Conservation (phyloP, 768 basidiomycete species). For the Leccinum sublutescens region DNA sequence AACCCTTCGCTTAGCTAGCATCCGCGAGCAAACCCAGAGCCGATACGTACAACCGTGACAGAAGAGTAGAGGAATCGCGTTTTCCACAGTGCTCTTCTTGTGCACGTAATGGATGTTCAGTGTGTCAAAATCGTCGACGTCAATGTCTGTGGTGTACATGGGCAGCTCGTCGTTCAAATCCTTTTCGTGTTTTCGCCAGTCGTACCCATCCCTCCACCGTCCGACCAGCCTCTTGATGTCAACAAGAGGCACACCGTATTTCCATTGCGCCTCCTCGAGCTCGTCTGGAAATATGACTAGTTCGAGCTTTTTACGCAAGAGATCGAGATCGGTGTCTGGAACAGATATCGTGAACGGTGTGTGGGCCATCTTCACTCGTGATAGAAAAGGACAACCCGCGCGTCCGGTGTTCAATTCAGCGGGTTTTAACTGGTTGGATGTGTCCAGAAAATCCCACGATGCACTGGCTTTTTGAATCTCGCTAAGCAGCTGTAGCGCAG, state of each 20-base stretch:
- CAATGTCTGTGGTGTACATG: slow-evolving; percentile 53
- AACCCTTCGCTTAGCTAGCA: too few species aligned
- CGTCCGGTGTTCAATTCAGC: too few species aligned
- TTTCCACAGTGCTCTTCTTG: slow-evolving; percentile 40
- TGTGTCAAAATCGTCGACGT: slow-evolving; percentile 44
- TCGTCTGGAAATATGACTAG: slow-evolving; percentile 55
- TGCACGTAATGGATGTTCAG: slow-evolving; percentile 61
- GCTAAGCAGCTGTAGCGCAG: too few species aligned
- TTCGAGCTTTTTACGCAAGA: slow-evolving; percentile 46
- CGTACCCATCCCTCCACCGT: slow-evolving; percentile 51
- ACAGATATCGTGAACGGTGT: slow-evolving; percentile 48
- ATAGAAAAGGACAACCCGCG: not conserved
- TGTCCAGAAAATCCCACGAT: not conserved
- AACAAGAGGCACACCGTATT: slow-evolving; percentile 52
- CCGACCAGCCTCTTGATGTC: slow-evolving; percentile 47
- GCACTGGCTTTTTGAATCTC: not conserved
- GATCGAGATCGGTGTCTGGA: slow-evolving; percentile 39
- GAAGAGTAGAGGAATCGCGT: slow-evolving; percentile 57
- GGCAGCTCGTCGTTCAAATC: slow-evolving; percentile 51
- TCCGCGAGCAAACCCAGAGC: not conserved
- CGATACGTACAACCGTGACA: slow-evolving; percentile 53
- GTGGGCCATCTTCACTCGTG: slow-evolving; percentile 29
- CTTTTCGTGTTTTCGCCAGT: slow-evolving; percentile 56
- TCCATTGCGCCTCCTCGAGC: slow-evolving; percentile 47
- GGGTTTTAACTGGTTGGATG: too few species aligned